These are phyloP conservation scores for Penicillium angulare DNA, from an alignment of 495 filamentous ascomycete genomes.

Conservation along the genomic window DNA sequence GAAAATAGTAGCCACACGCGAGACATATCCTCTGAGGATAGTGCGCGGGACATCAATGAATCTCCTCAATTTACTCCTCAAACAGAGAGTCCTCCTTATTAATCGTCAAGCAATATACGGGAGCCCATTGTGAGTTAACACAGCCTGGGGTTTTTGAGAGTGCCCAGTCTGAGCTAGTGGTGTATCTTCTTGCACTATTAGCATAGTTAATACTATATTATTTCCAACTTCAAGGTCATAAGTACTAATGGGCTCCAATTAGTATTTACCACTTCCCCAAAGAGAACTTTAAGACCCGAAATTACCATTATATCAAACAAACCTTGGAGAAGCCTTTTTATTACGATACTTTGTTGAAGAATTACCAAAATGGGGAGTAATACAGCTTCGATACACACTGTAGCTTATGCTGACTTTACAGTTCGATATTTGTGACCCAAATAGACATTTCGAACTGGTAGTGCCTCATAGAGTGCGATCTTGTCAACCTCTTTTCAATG, in stretches of 20 bases:
- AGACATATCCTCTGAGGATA: neutral
- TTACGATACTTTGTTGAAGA: slow-evolving; percentile 18
- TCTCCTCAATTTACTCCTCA: too few species aligned
- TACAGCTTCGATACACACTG: neutral
- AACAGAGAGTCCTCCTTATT: too few species aligned
- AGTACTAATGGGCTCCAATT: neutral
- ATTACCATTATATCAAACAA: slow-evolving; percentile 3
- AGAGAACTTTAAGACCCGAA: neutral
- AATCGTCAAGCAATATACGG: too few species aligned
- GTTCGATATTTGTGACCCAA: slow-evolving; percentile 23
- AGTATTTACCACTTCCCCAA: slow-evolving; percentile 1
- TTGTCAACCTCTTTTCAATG: slow-evolving; percentile 19
- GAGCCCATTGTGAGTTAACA: slow-evolving; percentile 3
- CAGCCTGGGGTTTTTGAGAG: neutral
- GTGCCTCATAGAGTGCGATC: slow-evolving; percentile 18
- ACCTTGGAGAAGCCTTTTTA: slow-evolving; percentile 15
- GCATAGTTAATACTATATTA: too few species aligned
- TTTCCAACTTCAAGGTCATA: neutral
- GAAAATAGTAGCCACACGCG: neutral
- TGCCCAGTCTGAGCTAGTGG: too few species aligned
- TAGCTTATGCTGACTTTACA: neutral
- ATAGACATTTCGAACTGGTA: slow-evolving; percentile 17
- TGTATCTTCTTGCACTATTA: too few species aligned
- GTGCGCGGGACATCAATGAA: neutral
- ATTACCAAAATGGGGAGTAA: slow-evolving; percentile 13